Percentiles rank a stretch among this genome's conserved stretches.
phyloP scores from a whole-genome alignment of 75 land plant genomes.

The Cunninghamia lanceolata region DNA sequence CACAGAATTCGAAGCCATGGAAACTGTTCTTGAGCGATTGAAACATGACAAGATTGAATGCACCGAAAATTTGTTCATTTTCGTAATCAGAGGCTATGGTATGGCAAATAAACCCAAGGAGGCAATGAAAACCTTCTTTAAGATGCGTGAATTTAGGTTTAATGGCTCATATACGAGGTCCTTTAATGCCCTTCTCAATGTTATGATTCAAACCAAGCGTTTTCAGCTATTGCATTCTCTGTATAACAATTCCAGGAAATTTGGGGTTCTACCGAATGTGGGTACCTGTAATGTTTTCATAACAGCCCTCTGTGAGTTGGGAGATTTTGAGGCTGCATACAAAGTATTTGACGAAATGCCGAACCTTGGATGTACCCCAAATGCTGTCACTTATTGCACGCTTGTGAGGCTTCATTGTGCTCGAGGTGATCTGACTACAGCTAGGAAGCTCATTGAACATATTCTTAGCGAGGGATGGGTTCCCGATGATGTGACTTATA shows the following conservation, averaged over 20 bases:
- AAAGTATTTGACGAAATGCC: slow-evolving; percentile 67
- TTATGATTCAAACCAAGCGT: slow-evolving; percentile 45
- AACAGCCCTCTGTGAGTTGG: slow-evolving; percentile 47
- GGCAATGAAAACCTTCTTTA: slow-evolving; percentile 37
- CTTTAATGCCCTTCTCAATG: slow-evolving; percentile 53
- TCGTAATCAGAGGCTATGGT: slow-evolving; percentile 44
- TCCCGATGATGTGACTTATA: slow-evolving; percentile 58
- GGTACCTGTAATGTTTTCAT: slow-evolving; percentile 48
- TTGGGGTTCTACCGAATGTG: slow-evolving; percentile 55
- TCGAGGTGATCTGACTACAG: slow-evolving; percentile 39
- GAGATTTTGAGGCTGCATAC: slow-evolving; percentile 32
- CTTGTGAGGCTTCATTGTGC: slow-evolving; percentile 34
- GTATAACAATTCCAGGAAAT: slow-evolving; percentile 28
- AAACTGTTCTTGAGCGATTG: slow-evolving; percentile 31
- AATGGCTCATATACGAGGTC: slow-evolving; percentile 31
- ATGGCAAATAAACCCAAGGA: slow-evolving; percentile 35
- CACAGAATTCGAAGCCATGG: slow-evolving; percentile 37
- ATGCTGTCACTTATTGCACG: slow-evolving; percentile 62
- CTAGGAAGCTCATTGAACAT: slow-evolving; percentile 41
- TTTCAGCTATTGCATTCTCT: slow-evolving; percentile 27
- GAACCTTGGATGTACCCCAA: slow-evolving; percentile 47
- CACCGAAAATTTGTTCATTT: slow-evolving; percentile 43
- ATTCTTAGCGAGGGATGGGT: slow-evolving; percentile 49
- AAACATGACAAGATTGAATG: slow-evolving; percentile 18
- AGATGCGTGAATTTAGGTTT: slow-evolving; percentile 24